Conservation (phyloP, 495 filamentous ascomycete genomes). For the Podospora anserina region DNA sequence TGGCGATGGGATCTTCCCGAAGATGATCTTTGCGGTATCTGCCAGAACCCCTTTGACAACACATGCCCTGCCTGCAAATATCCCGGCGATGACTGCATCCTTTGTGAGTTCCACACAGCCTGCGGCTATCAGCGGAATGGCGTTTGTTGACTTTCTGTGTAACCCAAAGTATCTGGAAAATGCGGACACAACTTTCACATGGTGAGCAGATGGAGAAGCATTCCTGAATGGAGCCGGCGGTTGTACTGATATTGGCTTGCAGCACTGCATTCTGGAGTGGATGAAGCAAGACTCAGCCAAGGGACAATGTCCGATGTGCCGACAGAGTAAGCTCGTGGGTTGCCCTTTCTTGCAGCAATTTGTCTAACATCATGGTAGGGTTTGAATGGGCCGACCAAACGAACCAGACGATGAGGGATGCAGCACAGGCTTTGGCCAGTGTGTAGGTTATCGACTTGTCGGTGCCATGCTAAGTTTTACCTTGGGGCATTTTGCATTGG, state of each 20-base stretch:
- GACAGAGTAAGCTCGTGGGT: slow-evolving; percentile 69
- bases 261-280: slow-evolving; percentile 97
- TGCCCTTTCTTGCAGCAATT: background rate
- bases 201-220: slow-evolving; percentile 48
- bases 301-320: slow-evolving; percentile 95
- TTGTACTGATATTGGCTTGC: background rate
- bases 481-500: too few relatives aligned
- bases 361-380: slow-evolving; percentile 40
- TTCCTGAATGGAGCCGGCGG: too few relatives aligned
- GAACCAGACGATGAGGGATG: slow-evolving; percentile 25
- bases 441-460: background rate
- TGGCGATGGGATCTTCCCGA: slow-evolving; percentile 98
- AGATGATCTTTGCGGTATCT: slow-evolving; percentile 98
- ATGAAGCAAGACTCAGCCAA: slow-evolving; percentile 91
- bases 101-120: slow-evolving; percentile 59
- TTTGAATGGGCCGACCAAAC: slow-evolving; percentile 60
- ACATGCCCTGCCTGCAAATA: slow-evolving; percentile 98
- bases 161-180: slow-evolving; percentile 74
- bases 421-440: slow-evolving; percentile 12
- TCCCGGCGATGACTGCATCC: slow-evolving; percentile 90
- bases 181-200: slow-evolving; percentile 98
- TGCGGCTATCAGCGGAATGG: background rate
- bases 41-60: slow-evolving; percentile 94
- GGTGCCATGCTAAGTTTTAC: background rate
- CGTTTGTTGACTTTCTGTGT: slow-evolving; percentile 6